Base-by-base conservation (phyloP, 2,329 filamentous ascomycete genomes). In the Elsinoe arachidis region DNA sequence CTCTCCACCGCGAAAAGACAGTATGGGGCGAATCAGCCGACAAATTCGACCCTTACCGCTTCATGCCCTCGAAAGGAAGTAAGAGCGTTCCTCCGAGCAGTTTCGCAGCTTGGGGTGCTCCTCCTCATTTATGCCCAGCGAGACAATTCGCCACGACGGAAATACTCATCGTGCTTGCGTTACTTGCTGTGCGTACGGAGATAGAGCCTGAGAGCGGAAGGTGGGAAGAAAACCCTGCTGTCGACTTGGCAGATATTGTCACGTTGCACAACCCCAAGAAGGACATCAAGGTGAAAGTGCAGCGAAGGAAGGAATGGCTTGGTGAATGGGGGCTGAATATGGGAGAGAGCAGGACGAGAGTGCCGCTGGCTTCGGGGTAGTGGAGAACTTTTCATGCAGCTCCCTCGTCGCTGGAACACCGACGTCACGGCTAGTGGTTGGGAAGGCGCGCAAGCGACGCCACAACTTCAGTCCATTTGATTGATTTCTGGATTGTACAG, bases 21-120 rank as follows among this genome's bases (percentile, higher is more conserved):
- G 62, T 67, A 1, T 73, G 71, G 72, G 71, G 72, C n/a, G 56
- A 49, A 6, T 53, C 58, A 21, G 63, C 63, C 17, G 55, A 54
- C 21, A 41, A 57, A 1, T 67, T 64, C 46, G 56, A 67, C 46
- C 60, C 61, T 2, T 56, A 63, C 38, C 62, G 65, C 14, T 66
- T 68, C 56, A 53, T 60, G 38, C 34, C 57, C 12, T 52, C 55
- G 17, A 19, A 38, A 15, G 17, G 14, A 19, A 21, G 30, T n/a
- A 41, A 34, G 15, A 37, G 15, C 10, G 44, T 37, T n/a, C 21
- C 30, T 38, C 23, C 53, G 38, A 43, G 56, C 39, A 47, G 35
- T 10, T 61, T 56, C 26, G 5, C 58, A 10, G 26, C 60, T 15
- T 61, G 58, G 52, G 60, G 60, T 19, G 64, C 63, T 23, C 60